Evolutionary conservation across 2,329 filamentous ascomycete genomes (phyloP).

Genomic region (Ceratocystiopsis brevicomis): DNA sequence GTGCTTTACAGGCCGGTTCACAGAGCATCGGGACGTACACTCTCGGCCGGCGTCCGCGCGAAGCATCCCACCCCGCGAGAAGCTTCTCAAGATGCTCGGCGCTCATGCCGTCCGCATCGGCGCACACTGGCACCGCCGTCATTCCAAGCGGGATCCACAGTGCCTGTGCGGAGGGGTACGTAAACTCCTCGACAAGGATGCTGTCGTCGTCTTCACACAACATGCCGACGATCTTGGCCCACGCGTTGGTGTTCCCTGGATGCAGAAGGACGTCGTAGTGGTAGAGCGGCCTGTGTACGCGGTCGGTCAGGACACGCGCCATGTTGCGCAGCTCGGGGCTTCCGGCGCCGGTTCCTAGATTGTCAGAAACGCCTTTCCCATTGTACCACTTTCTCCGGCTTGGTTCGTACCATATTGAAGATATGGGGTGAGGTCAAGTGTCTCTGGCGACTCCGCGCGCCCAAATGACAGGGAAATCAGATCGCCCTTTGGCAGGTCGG

Average conservation of each 20-base stretch:
- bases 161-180: constrained; percentile 16
- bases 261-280: constrained; percentile 13
- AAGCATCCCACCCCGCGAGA: constrained; percentile 11
- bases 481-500: not conserved
- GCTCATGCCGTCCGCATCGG: constrained; percentile 13
- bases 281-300: constrained; percentile 2
- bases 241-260: constrained; percentile 16
- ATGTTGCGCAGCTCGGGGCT: constrained; percentile 1
- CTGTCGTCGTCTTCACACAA: constrained; percentile 14
- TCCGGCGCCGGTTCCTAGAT: constrained; percentile 4
- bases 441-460: not conserved
- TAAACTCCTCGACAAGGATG: constrained; percentile 15
- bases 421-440: constrained; percentile 3
- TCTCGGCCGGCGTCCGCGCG: not conserved
- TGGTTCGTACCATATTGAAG: constrained; percentile 5
- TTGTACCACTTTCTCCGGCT: not conserved
- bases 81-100: constrained; percentile 9
- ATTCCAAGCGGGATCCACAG: constrained; percentile 15
- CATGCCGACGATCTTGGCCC: constrained; percentile 15
- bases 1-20: too few relatives aligned
- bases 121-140: constrained; percentile 10
- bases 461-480: not conserved
- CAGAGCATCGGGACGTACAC: constrained; percentile 1
- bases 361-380: not conserved
- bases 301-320: constrained; percentile 1